A percentile compares a stretch with the other conserved stretches of the same genome.
These are phyloP conservation scores for Ogataea trehalophila DNA, from an alignment of 805 yeast species.

Conservation along the genomic window DNA sequence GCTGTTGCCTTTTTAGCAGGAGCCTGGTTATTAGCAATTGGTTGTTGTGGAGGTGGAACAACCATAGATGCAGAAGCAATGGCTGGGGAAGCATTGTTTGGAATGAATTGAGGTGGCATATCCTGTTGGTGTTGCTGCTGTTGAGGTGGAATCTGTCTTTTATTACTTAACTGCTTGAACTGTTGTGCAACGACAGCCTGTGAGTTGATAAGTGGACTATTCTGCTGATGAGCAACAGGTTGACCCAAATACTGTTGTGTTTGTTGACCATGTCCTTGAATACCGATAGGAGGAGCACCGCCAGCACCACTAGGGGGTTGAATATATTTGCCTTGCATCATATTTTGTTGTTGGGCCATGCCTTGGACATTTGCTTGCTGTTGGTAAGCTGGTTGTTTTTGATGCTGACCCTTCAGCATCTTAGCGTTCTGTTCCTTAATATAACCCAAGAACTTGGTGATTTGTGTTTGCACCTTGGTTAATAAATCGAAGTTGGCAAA, in stretches of 20 bases:
- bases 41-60: conserved; percentile 8
- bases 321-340: conserved; percentile 13
- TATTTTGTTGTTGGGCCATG: conserved; percentile 15
- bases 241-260: conserved; percentile 8
- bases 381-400: conserved; percentile 20
- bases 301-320: not conserved
- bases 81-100: conserved; percentile 9
- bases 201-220: conserved; percentile 5
- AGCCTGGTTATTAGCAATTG: conserved; percentile 4
- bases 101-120: conserved; percentile 14
- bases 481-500: conserved; percentile 70
- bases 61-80: conserved; percentile 4
- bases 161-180: conserved; percentile 22
- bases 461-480: conserved; percentile 65
- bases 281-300: not conserved
- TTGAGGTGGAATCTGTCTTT: conserved; percentile 12
- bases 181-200: conserved; percentile 20
- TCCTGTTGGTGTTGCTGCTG: conserved; percentile 2
- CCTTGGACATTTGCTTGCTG: conserved; percentile 13
- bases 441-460: conserved; percentile 68
- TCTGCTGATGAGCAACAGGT: conserved; percentile 2
- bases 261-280: conserved; percentile 8
- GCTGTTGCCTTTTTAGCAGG: conserved; percentile 19
- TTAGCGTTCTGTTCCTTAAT: conserved; percentile 52
- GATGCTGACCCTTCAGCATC: conserved; percentile 22